A percentile compares a stretch with the other conserved stretches of the same genome.
These are phyloP conservation scores for Pseudoturritis turrita DNA, from an alignment of 345 rosid species.

Conservation along the genomic window DNA sequence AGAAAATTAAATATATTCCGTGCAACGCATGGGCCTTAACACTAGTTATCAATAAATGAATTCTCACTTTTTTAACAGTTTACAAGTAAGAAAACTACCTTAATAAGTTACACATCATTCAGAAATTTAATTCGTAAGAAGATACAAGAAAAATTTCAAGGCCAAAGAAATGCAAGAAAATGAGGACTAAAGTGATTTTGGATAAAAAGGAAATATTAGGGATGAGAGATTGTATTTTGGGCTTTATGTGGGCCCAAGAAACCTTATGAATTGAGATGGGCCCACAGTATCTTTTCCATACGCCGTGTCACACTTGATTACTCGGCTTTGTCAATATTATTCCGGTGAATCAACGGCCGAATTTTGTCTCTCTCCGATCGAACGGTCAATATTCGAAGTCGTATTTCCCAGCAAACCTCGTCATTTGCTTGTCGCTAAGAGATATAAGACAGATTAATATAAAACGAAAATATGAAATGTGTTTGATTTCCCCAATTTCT, in stretches of 20 bases:
- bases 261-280: background rate
- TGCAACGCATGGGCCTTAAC: too few relatives aligned
- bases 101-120: too few relatives aligned
- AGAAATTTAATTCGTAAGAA: too few relatives aligned
- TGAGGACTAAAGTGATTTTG: too few relatives aligned
- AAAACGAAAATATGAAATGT: background rate
- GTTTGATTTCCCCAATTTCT: slow-evolving; percentile 24
- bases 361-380: background rate
- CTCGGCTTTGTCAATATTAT: too few relatives aligned
- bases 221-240: background rate
- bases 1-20: too few relatives aligned
- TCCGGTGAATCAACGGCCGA: background rate
- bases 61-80: too few relatives aligned
- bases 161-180: too few relatives aligned
- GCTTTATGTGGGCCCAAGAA: background rate
- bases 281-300: background rate
- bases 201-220: background rate
- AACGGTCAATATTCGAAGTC: slow-evolving; percentile 33
- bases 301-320: slow-evolving; percentile 11
- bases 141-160: background rate
- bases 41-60: too few relatives aligned
- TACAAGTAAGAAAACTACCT: too few relatives aligned
- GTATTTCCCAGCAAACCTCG: slow-evolving; percentile 4
- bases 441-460: slow-evolving; percentile 2
- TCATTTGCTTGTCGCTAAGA: background rate